phyloP scores from a whole-genome alignment of 768 basidiomycete genomes.

The Lactarius pseudohatsudake region DNA sequence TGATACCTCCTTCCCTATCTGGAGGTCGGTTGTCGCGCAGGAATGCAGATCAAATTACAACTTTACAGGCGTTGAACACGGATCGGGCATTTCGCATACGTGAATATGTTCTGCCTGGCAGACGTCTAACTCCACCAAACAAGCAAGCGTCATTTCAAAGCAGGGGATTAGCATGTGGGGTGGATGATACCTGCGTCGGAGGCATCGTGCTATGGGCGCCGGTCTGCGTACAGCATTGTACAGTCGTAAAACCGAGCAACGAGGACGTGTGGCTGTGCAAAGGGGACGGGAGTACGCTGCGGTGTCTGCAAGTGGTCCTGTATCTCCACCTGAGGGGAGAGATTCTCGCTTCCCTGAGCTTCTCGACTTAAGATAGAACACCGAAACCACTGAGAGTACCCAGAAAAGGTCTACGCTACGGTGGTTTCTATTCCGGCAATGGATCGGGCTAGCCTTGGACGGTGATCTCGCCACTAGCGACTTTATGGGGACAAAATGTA shows the following conservation, averaged over 20 bases:
- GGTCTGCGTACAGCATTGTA: not conserved
- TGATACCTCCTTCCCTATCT: conserved; percentile 2
- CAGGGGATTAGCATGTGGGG: not conserved
- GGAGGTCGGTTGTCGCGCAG: not conserved
- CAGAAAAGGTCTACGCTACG: no score
- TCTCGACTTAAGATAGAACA: no score
- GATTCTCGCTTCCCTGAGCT: no score
- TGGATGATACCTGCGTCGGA: not conserved
- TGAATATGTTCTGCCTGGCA: not conserved
- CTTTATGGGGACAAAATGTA: not conserved
- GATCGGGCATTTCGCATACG: not conserved
- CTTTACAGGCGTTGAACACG: not conserved
- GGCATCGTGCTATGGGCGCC: not conserved
- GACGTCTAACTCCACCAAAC: not conserved
- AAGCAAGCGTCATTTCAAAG: not conserved
- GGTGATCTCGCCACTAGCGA: not conserved
- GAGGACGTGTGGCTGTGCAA: no score
- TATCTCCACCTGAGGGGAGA: no score
- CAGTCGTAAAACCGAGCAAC: not conserved
- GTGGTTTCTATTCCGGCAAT: not conserved
- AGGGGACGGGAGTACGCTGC: no score
- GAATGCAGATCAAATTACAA: not conserved
- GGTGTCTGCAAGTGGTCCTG: no score
- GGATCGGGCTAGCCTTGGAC: not conserved
- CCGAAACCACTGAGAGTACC: no score